Evolutionary conservation across 192 early-diverging fungal species (phyloP), one percentile per base, ranked within the genome.

Genomic region (Entomortierella beljakovae): DNA sequence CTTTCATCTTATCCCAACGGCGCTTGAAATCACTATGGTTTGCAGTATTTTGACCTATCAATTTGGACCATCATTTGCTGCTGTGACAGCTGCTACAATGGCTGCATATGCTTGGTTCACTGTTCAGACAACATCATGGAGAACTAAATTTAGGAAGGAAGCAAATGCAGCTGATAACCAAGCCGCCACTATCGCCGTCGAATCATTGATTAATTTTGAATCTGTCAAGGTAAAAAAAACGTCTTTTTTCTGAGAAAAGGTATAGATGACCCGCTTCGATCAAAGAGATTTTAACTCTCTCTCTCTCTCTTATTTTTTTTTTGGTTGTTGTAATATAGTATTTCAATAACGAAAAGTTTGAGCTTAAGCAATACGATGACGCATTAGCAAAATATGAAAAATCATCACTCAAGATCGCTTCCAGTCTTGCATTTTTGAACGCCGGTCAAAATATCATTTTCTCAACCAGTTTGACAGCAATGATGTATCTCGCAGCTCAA

Each of bases 201-300:
- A 99, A 72, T 96, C 97, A 29, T 85, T 99, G 43, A 89, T 99
- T 61, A 99, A 99, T 67, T 97, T 95, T 79, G 98, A 99, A 82
- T 93, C 97, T 10, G 98, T 99, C 59, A 98, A 99, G 80, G 86
- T 85, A 85, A 22, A 43, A 2, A 8, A 62, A 62, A 48, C n/a
- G 29, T 20, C 37, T 38, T 16, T 38, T 53, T 26, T 25, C 16
- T n/a, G n/a, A n/a, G n/a, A n/a, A n/a, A n/a, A n/a, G n/a, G n/a
- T n/a, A n/a, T n/a, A n/a, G n/a, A n/a, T n/a, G n/a, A n/a, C n/a
- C n/a, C n/a, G n/a, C n/a, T n/a, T n/a, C n/a, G n/a, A n/a, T n/a
- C n/a, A n/a, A n/a, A 22, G 23, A 22, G 4, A 16, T 50, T n/a
- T 50, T 5, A n/a, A 28, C 2, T 29, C 18, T 26, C 2, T 29